Percentiles rank a stretch among this genome's conserved stretches.
phyloP scores from a whole-genome alignment of 148 eudicot genomes.

The Silene latifolia region DNA sequence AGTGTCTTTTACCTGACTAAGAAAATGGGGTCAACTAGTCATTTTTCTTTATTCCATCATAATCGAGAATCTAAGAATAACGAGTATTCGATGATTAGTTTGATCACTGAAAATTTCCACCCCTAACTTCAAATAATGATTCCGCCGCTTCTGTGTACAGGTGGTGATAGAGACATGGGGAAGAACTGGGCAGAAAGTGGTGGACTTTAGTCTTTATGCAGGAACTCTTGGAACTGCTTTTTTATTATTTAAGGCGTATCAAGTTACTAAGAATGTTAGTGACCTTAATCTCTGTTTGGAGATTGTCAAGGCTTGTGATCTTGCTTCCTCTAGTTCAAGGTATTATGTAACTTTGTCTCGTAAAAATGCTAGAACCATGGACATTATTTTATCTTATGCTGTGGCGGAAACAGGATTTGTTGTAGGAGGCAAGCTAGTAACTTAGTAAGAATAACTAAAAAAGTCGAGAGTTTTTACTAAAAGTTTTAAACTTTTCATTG shows the following conservation, averaged over 20 bases:
- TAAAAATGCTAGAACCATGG: too few species aligned
- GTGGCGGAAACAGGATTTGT: too few species aligned
- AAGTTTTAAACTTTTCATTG: too few species aligned
- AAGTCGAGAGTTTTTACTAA: too few species aligned
- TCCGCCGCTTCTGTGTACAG: constrained; percentile 14
- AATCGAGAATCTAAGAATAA: too few species aligned
- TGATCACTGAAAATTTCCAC: too few species aligned
- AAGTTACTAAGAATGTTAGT: constrained; percentile 34
- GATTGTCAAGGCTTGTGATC: constrained; percentile 65
- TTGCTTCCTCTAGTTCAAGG: constrained; percentile 42
- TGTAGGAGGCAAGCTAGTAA: background rate
- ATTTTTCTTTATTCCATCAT: too few species aligned
- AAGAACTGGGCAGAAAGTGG: constrained; percentile 23
- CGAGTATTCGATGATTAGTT: too few species aligned
- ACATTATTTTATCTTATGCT: too few species aligned
- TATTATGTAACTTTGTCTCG: background rate
- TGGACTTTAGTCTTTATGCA: constrained; percentile 42
- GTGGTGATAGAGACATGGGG: constrained; percentile 56
- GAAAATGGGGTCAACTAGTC: background rate
- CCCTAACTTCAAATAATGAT: too few species aligned
- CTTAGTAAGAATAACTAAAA: too few species aligned
- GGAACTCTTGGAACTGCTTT: constrained; percentile 68
- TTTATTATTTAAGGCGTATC: constrained; percentile 46
- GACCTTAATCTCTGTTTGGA: constrained; percentile 49
- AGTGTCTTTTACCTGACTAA: too few species aligned